These are phyloP conservation scores for Plectosphaerella plurivora DNA, from an alignment of 2,329 filamentous ascomycete genomes.

Conservation along the genomic window DNA sequence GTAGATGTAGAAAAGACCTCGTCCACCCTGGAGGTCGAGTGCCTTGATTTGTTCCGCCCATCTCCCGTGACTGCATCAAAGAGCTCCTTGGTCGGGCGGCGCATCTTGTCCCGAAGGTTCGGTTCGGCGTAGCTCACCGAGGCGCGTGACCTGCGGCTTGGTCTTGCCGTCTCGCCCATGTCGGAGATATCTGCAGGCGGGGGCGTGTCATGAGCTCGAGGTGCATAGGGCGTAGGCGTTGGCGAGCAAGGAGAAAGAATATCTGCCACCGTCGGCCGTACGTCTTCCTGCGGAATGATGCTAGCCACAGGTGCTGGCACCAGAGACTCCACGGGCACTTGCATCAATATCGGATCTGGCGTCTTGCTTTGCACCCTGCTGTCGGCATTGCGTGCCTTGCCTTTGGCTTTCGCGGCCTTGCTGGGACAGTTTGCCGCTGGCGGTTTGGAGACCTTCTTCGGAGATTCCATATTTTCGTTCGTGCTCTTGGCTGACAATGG, in stretches of 20 bases:
- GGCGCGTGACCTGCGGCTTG: conserved; percentile 61
- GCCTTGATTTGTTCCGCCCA: conserved; percentile 42
- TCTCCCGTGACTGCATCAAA: conserved; percentile 70
- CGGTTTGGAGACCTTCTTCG: conserved; percentile 43
- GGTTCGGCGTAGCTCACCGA: conserved; percentile 79
- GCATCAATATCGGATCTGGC: too few species aligned
- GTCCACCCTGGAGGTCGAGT: conserved; percentile 28
- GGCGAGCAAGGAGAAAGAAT: conserved; percentile 45
- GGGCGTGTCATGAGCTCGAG: conserved; percentile 47
- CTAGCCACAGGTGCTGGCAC: conserved; percentile 5
- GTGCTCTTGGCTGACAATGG: conserved; percentile 54
- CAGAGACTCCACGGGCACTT: neutral
- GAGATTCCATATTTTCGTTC: conserved; percentile 55
- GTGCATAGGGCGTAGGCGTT: conserved; percentile 30
- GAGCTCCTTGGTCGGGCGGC: conserved; percentile 71
- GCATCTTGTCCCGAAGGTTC: conserved; percentile 78
- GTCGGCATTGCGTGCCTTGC: conserved; percentile 12
- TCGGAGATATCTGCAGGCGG: conserved; percentile 54
- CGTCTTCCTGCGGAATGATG: conserved; percentile 16
- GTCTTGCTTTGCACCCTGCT: too few species aligned
- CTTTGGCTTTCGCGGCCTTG: conserved; percentile 34
- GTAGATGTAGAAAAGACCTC: too few species aligned
- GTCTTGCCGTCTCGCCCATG: conserved; percentile 54
- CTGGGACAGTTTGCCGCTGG: conserved; percentile 12
- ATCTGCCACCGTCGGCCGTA: conserved; percentile 32